These are phyloP conservation scores for Crassisporium funariophilum DNA, from an alignment of 768 basidiomycete genomes.

Conservation along the genomic window DNA sequence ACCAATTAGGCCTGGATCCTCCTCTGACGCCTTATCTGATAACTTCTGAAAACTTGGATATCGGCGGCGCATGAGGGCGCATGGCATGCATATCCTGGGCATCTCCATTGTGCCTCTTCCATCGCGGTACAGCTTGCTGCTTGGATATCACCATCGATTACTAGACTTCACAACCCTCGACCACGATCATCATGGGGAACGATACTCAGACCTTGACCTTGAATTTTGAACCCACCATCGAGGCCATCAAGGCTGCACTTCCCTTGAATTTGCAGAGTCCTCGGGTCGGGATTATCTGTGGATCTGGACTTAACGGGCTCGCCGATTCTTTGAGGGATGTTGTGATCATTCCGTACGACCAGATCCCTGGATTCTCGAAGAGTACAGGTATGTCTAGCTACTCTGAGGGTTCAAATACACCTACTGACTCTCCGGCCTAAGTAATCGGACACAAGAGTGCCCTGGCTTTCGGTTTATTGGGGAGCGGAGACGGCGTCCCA, in stretches of 20 bases:
- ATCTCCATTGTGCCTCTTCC: too few species aligned
- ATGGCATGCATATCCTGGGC: too few species aligned
- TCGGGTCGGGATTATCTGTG: slow-evolving; percentile 82
- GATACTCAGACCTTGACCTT: background rate
- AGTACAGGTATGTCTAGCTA: slow-evolving; percentile 65
- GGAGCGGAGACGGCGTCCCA: slow-evolving; percentile 62
- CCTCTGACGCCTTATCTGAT: too few species aligned
- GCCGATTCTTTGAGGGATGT: slow-evolving; percentile 59
- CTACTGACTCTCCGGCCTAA: slow-evolving; percentile 23
- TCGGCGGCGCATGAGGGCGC: too few species aligned
- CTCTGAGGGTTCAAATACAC: background rate
- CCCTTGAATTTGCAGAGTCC: slow-evolving; percentile 47
- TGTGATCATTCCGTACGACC: slow-evolving; percentile 63
- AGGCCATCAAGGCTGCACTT: slow-evolving; percentile 33
- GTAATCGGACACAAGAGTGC: slow-evolving; percentile 82
- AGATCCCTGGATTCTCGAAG: slow-evolving; percentile 71
- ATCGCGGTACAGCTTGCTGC: too few species aligned
- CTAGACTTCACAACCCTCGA: too few species aligned
- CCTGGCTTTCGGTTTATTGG: slow-evolving; percentile 80
- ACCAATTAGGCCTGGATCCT: too few species aligned
- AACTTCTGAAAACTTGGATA: too few species aligned
- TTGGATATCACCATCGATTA: too few species aligned
- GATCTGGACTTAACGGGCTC: slow-evolving; percentile 81
- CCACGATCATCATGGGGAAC: background rate
- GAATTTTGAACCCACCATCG: slow-evolving; percentile 30